Base-by-base conservation (phyloP, 805 yeast genomes). In the Starmerella apicola region DNA sequence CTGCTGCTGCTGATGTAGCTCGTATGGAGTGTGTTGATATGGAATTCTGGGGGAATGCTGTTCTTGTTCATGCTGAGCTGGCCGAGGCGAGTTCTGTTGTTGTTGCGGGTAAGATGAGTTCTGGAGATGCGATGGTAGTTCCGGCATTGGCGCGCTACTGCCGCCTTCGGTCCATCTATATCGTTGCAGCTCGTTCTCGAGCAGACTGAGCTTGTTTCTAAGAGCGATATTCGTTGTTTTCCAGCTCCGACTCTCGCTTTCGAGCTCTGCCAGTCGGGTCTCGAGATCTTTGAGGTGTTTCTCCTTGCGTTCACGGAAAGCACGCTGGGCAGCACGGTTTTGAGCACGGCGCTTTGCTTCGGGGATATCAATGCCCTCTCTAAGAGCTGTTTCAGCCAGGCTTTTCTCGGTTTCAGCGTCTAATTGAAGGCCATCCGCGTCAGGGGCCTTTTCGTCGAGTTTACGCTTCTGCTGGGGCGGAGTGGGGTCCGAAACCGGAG, bases 301-400 rank as follows among this genome's bases (percentile, higher is more conserved):
- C 59, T 88, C 97, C 59, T 88, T 88, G 45, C 97, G 73, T 61
- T 91, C 97, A 42, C 97, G 68, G 62, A 84, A 88, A 5, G 97
- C 97, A 40, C 97, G 68, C 62, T 91, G 98, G n/a, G 97, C 97
- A 3, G 96, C 96, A 53, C 97, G 71, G 60, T 91, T 88, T 63
- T 91, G 97, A 2, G 96, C 96, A 13, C 94, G 84, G 51, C 98
- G 69, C 66, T 83, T 88, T 53, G 75, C 76, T 56, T 80, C 84
- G 7, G 93, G 86, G 12, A 44, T 32, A 13, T 29, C 41, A 9
- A 9, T 32, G 30, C 88, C 86, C 23, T 27, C 33, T 9, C 23
- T 32, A 13, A n/a, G n/a, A 15, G 10, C 15, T 7, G 15, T 10
- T 12, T 21, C 31, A 12, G 19, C 34, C 12, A 25, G 5, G 12